Conservation (phyloP, 2,329 filamentous ascomycete genomes). For the Leptosphaerulina australis region DNA sequence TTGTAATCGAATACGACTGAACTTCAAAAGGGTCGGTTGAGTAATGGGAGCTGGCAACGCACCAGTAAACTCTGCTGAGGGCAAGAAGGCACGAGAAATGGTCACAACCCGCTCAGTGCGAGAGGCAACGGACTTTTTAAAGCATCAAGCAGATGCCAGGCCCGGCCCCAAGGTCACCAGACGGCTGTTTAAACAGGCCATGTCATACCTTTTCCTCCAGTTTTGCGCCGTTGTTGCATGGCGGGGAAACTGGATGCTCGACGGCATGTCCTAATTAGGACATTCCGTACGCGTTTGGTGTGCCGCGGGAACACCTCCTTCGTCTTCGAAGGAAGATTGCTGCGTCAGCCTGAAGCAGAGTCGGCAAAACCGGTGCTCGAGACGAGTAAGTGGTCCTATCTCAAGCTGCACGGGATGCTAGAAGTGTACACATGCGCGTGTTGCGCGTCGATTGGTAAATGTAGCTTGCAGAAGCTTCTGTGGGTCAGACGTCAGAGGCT, state of each 20-base stretch:
- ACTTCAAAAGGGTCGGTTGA: not conserved
- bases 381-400: not conserved
- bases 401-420: not conserved
- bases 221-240: constrained; percentile 8
- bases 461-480: not conserved
- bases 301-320: constrained; percentile 12
- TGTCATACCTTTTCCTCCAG: constrained; percentile 2
- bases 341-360: constrained; percentile 3
- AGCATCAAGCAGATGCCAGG: not conserved
- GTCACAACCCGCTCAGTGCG: not conserved
- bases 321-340: constrained; percentile 2
- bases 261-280: constrained; percentile 17
- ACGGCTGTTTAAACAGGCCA: constrained; percentile 5
- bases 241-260: constrained; percentile 5
- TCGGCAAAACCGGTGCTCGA: not conserved
- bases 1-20: not conserved
- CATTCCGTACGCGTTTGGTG: constrained; percentile 5
- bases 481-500: constrained; percentile 3
- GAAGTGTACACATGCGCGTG: not conserved
- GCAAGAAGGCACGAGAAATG: not conserved
- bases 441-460: not conserved
- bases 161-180: constrained; percentile 12
- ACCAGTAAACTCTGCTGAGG: constrained; percentile 2
- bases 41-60: not conserved
- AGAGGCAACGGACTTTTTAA: constrained; percentile 5